Evolutionary conservation across 1,139 yeast species (phyloP), one percentile per base, ranked within the genome.

Genomic region (Candida neerlandica): DNA sequence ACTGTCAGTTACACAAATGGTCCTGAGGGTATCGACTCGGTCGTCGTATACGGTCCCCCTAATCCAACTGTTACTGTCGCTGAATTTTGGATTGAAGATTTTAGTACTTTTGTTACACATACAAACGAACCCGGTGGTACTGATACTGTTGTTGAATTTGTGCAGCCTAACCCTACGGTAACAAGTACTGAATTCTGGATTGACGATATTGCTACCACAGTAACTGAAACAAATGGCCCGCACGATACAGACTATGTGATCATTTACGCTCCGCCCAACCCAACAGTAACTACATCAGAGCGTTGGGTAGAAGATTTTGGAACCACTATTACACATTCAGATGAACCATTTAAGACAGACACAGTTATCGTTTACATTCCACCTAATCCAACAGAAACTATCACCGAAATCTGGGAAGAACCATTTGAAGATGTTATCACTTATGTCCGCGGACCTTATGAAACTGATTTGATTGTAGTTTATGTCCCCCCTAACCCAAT

Each of bases 91-190:
- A 33, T 56, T 61, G 30, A 18, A 10, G 10, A 12, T 21, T 14
- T n/a, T 9, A 14, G 11, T 12, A 23, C 30, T n/a, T 18, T 15
- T 10, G 16, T 23, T 4, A 38, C 29, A 6, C 15, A n/a, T 12
- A 38, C 41, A 3, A 11, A 23, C 14, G 41, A 15, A n/a, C 41
- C 41, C 9, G 5, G 12, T 12, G 41, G 51, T 5, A 58, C 61
- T 19, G 55, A 52, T 44, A 52, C 58, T 18, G 60, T 62, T 3
- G 46, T 55, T 34, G 57, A 62, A 47, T 55, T 49, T 15, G 51
- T 53, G 2, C 64, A 64, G 16, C 38, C 30, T 37, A 35, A 35
- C 16, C 45, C 52, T 7, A 50, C 51, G 4, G 5, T n/a, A 5
- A 38, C 30, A 6, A 21, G 16, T 9, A 38, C 41, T 11, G 35